Conservation (phyloP, 306 rosid species). For the Abrus pulchellus region DNA sequence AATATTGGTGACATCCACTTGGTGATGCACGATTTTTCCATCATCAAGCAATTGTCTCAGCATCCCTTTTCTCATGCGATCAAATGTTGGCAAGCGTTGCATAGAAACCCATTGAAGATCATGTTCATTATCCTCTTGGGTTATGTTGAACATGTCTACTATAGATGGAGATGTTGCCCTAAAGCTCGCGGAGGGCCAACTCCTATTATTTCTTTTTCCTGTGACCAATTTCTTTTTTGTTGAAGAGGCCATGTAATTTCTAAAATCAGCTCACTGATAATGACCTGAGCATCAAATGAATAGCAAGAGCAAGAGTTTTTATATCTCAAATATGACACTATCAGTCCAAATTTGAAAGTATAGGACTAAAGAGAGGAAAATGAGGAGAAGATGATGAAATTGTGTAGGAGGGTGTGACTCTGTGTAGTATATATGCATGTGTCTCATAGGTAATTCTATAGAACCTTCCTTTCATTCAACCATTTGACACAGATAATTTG, state of each 20-base stretch:
- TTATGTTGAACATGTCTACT: slow-evolving; percentile 55
- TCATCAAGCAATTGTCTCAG: slow-evolving; percentile 51
- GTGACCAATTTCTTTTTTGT: slow-evolving; percentile 43
- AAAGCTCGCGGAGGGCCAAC: slow-evolving; percentile 52
- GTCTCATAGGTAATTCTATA: neutral
- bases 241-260: slow-evolving; percentile 49
- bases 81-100: slow-evolving; percentile 70
- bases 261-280: neutral
- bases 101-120: slow-evolving; percentile 79
- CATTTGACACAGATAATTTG: neutral
- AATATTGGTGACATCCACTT: slow-evolving; percentile 61
- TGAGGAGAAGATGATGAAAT: neutral
- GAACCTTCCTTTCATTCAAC: neutral
- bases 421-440: neutral
- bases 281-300: neutral
- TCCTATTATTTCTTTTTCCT: slow-evolving; percentile 48
- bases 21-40: slow-evolving; percentile 52
- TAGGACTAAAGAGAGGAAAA: neutral
- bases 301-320: neutral
- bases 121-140: slow-evolving; percentile 58
- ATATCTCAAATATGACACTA: neutral
- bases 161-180: slow-evolving; percentile 45
- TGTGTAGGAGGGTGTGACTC: neutral
- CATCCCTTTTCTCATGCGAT: slow-evolving; percentile 70
- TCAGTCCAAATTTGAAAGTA: neutral